phyloP scores from a whole-genome alignment of 768 basidiomycete genomes.

The Leccinum pellstonianum region DNA sequence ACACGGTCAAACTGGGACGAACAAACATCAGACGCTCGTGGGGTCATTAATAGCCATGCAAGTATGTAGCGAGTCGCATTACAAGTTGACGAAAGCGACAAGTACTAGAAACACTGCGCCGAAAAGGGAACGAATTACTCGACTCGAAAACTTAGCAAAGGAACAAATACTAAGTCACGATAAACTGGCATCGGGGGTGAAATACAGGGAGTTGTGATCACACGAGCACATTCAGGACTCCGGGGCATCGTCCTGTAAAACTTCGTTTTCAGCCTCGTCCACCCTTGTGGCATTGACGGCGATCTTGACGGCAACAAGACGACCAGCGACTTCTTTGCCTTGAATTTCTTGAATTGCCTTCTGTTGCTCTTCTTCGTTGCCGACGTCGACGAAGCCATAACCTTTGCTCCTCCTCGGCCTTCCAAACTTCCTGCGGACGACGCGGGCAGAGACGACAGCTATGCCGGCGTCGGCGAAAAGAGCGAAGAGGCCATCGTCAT shows the following conservation, averaged over 20 bases:
- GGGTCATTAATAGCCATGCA: constrained; percentile 31
- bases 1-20: constrained; percentile 4
- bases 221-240: constrained; percentile 21
- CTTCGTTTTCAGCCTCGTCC: constrained; percentile 47
- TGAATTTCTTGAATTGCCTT: constrained; percentile 86
- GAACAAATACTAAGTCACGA: constrained; percentile 35
- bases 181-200: constrained; percentile 24
- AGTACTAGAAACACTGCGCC: constrained; percentile 42
- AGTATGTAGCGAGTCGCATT: constrained; percentile 28
- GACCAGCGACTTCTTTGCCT: constrained; percentile 84
- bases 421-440: constrained; percentile 84
- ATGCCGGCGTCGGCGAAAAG: constrained; percentile 89
- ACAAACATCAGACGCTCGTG: constrained; percentile 19
- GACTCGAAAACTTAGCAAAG: constrained; percentile 37
- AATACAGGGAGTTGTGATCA: constrained; percentile 18
- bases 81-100: constrained; percentile 29
- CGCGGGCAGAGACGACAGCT: constrained; percentile 79
- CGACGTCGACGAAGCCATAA: constrained; percentile 97
- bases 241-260: constrained; percentile 32
- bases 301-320: constrained; percentile 89
- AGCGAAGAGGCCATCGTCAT: constrained; percentile 74
- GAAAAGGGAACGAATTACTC: constrained; percentile 25
- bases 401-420: constrained; percentile 89
- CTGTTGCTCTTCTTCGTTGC: constrained; percentile 81
- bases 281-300: constrained; percentile 82